Base-by-base conservation (phyloP, 163 green algal species). In the Scenedesmus sp. region DNA sequence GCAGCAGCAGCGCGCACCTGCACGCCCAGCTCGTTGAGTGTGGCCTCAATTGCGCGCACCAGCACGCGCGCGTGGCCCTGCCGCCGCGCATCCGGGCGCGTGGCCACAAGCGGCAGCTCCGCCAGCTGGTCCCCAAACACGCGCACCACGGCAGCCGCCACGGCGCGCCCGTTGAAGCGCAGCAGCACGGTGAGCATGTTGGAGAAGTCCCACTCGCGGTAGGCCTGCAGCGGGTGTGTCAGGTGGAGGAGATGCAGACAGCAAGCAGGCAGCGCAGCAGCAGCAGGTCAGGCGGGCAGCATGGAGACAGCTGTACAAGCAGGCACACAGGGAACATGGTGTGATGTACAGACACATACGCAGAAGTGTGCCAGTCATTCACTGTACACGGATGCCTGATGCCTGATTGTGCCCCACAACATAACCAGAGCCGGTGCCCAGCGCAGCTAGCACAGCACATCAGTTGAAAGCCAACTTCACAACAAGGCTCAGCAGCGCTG, bases 41-140 rank as follows among this genome's bases (percentile, higher is more conserved):
- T 85, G 4, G 93, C 59, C 92, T 96, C 93, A 12, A 97, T 93
- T 4, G 92, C 94, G 12, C 46, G 23, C 82, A 98, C 93, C 13
- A 98, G 92, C 67, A 97, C 95, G 52, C 96, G 92, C 8, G 95
- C 96, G 91, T 98, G 97, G 84, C 97, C 97, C 94, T 97, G 95
- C 26, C 97, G 94, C 56, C 95, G 91, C 23, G 94, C 94, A 59
- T 92, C 91, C 34, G 82, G 73, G 62, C 82, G 89, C 1, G 96
- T 98, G 57, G 98, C 98, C 9, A 99, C 96, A 13, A 99, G 95
- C 26, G 98, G 97, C 92, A 99, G 92, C 96, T 99, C 97, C 9
- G 97, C 98, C 87, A 98, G 88, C 82, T 96, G 92, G 0, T 88
- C 73, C 5, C 98, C 98, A 94, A 99, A 98, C 70, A 99, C 96